Evolutionary conservation across 331 rosid genomes (phyloP), one percentile per base, ranked within the genome.

Genomic region (Quercus lobata): DNA sequence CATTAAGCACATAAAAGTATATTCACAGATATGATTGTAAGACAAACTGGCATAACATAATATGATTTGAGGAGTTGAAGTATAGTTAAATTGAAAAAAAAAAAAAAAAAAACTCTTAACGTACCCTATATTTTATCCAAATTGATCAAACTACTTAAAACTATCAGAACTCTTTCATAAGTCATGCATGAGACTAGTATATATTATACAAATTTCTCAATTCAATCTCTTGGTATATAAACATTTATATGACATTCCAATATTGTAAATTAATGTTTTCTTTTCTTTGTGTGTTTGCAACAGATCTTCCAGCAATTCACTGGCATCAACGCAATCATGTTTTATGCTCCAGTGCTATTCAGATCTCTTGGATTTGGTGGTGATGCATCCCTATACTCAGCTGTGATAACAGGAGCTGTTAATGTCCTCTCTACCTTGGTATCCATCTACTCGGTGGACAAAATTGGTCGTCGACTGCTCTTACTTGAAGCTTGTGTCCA

Each of bases 291-390:
- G 5, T 58, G 30, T 21, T 22, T 58, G 65, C 22, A 74, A 78
- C 86, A 91, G 93, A 74, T 93, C 35, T 93, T 93, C 92, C 97
- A 93, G 41, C 97, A 93, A 73, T 83, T 84, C 76, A 93, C 97
- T 0, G 97, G 97, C 57, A 93, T 93, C 70, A 93, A 93, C 1
- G 94, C 92, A 0, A 86, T 93, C 83, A 88, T 89, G 94, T 91
- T 93, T 44, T 91, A 93, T 2, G 96, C 97, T 0, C 97, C 96
- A 0, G 88, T 89, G 7, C 60, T 93, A 54, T 91, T 93, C 87
- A 86, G 52, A 73, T 87, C 92, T 0, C 4, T 89, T 4, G 97
- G 97, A 6, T 93, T 91, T 46, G 74, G 76, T 17, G 78, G 24
- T 7, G 90, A 89, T 6, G 97, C 97, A 1, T 84, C 96, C 0